Evolutionary conservation across 163 green algal species (phyloP), one percentile per base, ranked within the genome.

Genomic region (Chlamydomonas reinhardtii): DNA sequence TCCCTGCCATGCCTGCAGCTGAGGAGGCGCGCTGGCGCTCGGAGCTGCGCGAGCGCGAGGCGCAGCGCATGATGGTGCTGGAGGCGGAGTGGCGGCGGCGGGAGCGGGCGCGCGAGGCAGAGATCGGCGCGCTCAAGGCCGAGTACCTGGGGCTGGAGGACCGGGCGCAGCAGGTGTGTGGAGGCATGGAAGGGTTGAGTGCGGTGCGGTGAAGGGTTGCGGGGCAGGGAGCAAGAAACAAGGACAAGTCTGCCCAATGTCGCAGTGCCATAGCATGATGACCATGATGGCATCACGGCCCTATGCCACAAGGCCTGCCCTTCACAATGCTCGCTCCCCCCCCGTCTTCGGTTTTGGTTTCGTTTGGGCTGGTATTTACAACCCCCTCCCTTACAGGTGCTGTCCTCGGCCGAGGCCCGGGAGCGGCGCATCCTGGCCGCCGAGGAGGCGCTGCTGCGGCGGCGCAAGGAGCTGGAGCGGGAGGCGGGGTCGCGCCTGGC

Each of bases 21-120:
- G 91, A 97, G 79, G 91, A 96, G 91, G 88, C 81, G 0, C 79
- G 76, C 25, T 98, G 93, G 87, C 84, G 89, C 17, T 88, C 87
- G 3, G 90, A 96, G 82, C 84, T 97, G 74, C 69, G 77, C 32
- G 89, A 94, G 89, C 85, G 93, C 19, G 95, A 97, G 88, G 73
- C 77, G n/a, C 84, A 92, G 77, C 94, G 95, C 68, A 96, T 97
- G 94, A 77, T 87, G 11, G 88, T 89, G 16, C 89, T 98, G 31
- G 95, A 98, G 84, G 89, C 79, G 15, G 93, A 95, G 84, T 98
- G 95, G 95, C 87, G 92, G 32, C 84, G 80, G 65, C 88, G 93
- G 2, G 95, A 98, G 91, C 73, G 83, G 19, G 69, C 78, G 22
- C 80, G 95, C 0, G 93, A 94, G 35, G 72, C 68, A 8, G 94